Conservation (phyloP, 2,329 filamentous ascomycete species). For the Mycogone perniciosa region DNA sequence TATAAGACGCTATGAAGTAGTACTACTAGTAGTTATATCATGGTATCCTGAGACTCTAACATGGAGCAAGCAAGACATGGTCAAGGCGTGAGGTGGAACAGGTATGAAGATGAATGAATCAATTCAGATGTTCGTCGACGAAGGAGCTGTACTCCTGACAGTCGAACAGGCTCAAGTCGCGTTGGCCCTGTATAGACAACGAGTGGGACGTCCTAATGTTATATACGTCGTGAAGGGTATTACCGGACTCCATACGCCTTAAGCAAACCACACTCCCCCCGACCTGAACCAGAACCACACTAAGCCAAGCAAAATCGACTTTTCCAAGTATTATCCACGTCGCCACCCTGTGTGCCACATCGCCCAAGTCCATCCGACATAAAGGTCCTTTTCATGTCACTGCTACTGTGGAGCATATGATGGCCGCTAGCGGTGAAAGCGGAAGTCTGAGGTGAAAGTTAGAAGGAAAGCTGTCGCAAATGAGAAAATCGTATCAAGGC, state of each 20-base stretch:
- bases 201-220: too few relatives aligned
- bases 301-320: neutral
- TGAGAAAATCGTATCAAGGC: neutral
- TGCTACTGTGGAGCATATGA: constrained; percentile 3
- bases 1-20: too few relatives aligned
- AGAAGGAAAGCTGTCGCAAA: constrained; percentile 5
- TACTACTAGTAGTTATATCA: too few relatives aligned
- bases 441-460: constrained; percentile 7
- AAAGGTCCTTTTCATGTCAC: neutral
- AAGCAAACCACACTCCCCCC: neutral
- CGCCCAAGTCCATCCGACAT: constrained; percentile 4
- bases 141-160: too few relatives aligned
- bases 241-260: constrained; percentile 3
- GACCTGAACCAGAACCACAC: neutral
- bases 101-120: neutral
- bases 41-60: too few relatives aligned
- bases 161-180: too few relatives aligned
- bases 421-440: constrained; percentile 5
- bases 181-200: too few relatives aligned
- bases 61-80: too few relatives aligned
- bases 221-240: neutral
- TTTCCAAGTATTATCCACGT: neutral
- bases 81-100: neutral
- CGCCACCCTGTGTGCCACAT: neutral
- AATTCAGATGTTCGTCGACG: neutral